Base-by-base conservation (phyloP, 768 basidiomycete genomes). In the Pilatotrama ljubarskyi region DNA sequence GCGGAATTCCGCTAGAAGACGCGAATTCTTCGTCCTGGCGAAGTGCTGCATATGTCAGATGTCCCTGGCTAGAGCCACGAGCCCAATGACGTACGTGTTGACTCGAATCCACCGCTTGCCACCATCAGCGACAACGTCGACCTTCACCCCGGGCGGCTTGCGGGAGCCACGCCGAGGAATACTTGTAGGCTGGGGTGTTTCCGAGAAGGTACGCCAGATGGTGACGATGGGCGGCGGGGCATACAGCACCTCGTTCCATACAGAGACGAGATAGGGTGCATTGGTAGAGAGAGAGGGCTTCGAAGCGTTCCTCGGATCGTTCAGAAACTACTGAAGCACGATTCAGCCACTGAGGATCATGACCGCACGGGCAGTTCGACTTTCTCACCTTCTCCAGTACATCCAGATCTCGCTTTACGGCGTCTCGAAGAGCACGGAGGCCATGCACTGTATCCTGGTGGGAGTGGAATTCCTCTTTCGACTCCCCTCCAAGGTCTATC, bases 21-120 rank as follows among this genome's bases (percentile, higher is more conserved):
- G 85, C 3, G 85, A 78, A 61, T 91, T 90, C 67, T 89, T 94
- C 10, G 88, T 83, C 10, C 92, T 95, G 15, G n/a, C n/a, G 2
- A 13, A 14, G 17, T 24, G 3, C 35, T 15, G 38, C 18, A 26
- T n/a, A 11, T 17, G 35, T 24, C 9, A 46, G 37, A 8, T 2
- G 18, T n/a, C 35, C n/a, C n/a, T 15, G 22, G 14, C 1, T 54
- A 17, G 9, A 14, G 3, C 14, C 47, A 13, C n/a, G 15, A 43
- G 20, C 20, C 36, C 29, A 26, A 29, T 48, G 29, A 83, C 88
- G 69, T 69, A 93, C 93, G 93, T 94, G 73, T 94, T 95, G 36
- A 95, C 82, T 65, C 92, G 82, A 40, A 92, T 85, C 94, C 94
- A 96, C 3, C 77, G 75, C 22, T 80, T 75, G 1, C 93, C 93